Evolutionary conservation across 2,329 filamentous ascomycete genomes (phyloP).

Genomic region (Sclerotinia glacialis): DNA sequence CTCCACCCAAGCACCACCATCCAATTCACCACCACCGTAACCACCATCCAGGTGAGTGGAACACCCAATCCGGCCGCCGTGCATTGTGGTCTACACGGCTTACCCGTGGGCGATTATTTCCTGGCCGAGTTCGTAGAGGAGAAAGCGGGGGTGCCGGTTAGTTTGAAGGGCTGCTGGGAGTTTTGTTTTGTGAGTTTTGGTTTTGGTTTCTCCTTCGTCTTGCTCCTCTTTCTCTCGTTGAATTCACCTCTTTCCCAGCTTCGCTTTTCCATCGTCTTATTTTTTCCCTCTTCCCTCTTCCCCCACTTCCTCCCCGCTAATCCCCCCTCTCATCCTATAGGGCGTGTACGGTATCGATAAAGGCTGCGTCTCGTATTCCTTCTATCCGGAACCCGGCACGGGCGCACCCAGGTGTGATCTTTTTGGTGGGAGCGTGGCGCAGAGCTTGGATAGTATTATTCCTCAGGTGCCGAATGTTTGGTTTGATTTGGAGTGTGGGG

Average conservation of each 20-base stretch:
- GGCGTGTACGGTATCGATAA: conserved; percentile 22
- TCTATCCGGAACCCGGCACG: conserved; percentile 28
- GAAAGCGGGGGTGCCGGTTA: conserved; percentile 39
- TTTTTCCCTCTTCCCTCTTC: too few species aligned
- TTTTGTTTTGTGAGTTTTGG: conserved; percentile 41
- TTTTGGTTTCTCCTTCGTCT: not conserved
- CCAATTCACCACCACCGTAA: conserved; percentile 39
- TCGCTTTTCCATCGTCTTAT: too few species aligned
- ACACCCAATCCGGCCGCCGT: conserved; percentile 35
- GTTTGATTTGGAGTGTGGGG: conserved; percentile 35
- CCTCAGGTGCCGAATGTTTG: conserved; percentile 29
- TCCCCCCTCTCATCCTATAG: not conserved
- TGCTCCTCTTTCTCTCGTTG: not conserved
- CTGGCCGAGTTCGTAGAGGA: conserved; percentile 44
- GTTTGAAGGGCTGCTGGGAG: conserved; percentile 45
- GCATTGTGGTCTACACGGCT: conserved; percentile 45
- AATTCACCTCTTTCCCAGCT: not conserved
- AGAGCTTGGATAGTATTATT: conserved; percentile 30
- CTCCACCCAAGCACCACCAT: conserved; percentile 29
- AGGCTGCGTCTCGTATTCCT: conserved; percentile 30
- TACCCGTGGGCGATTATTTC: conserved; percentile 42
- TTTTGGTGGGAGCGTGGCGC: conserved; percentile 32
- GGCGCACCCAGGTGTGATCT: conserved; percentile 32
- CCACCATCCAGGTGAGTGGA: conserved; percentile 37
- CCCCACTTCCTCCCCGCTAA: not conserved